phyloP scores from a whole-genome alignment of 2,329 filamentous ascomycete genomes.

The Colletotrichum australisinense region DNA sequence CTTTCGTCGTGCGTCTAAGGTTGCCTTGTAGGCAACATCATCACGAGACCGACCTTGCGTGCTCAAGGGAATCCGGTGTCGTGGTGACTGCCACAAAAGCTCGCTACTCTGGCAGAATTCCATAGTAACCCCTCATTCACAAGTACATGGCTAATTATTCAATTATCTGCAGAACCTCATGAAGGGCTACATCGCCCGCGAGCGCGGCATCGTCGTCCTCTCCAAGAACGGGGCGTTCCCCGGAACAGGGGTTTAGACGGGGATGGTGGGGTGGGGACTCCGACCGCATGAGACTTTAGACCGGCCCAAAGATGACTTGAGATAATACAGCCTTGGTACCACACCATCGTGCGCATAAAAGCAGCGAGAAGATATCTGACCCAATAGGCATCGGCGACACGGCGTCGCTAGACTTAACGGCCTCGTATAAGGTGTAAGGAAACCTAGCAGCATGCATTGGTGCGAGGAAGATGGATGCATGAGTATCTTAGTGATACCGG shows the following conservation, averaged over 20 bases:
- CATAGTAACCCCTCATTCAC: slow-evolving; percentile 6
- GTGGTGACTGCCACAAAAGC: neutral
- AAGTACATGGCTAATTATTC: slow-evolving; percentile 47
- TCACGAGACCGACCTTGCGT: neutral
- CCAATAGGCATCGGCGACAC: neutral
- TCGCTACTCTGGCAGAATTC: neutral
- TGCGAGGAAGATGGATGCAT: too few species aligned
- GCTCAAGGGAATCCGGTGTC: slow-evolving; percentile 1
- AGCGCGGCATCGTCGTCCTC: slow-evolving; percentile 88
- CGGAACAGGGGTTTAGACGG: slow-evolving; percentile 77
- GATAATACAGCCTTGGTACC: neutral
- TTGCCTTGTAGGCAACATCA: slow-evolving; percentile 18
- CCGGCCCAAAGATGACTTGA: neutral
- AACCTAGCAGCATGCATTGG: slow-evolving; percentile 3
- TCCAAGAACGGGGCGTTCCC: slow-evolving; percentile 96
- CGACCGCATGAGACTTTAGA: neutral
- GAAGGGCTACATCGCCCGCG: slow-evolving; percentile 97
- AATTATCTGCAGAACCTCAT: slow-evolving; percentile 77
- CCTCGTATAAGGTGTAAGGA: neutral
- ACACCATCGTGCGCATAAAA: neutral
- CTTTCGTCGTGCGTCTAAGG: neutral
- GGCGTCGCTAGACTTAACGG: neutral
- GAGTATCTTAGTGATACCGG: neutral
- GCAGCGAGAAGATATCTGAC: neutral
- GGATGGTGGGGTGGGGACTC: neutral